phyloP scores from a whole-genome alignment of 108 stramenopile genomes.

The Fragilaria radians region DNA sequence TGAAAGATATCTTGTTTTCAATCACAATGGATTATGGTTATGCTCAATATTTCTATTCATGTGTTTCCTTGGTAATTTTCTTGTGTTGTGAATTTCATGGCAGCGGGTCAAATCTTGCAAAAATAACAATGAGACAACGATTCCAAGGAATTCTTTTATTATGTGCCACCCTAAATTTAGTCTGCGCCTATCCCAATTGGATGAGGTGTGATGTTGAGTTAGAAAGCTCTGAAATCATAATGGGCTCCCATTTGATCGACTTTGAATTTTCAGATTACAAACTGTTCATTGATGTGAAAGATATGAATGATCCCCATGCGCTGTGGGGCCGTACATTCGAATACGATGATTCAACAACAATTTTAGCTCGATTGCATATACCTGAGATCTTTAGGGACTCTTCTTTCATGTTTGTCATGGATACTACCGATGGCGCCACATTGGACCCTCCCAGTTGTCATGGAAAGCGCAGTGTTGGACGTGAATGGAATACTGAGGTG shows the following conservation, averaged over 20 bases:
- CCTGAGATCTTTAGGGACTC: slow-evolving; percentile 10
- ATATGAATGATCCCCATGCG: neutral
- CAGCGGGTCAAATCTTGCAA: too few relatives aligned
- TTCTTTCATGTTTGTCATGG: slow-evolving; percentile 32
- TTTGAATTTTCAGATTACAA: slow-evolving; percentile 15
- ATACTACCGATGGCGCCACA: slow-evolving; percentile 13
- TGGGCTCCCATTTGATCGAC: slow-evolving; percentile 24
- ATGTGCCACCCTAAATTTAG: too few relatives aligned
- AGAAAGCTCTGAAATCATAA: slow-evolving; percentile 33
- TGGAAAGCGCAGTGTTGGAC: slow-evolving; percentile 26
- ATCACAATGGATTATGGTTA: too few relatives aligned
- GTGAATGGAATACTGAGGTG: slow-evolving; percentile 12
- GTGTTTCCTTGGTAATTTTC: too few relatives aligned
- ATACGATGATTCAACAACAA: slow-evolving; percentile 5
- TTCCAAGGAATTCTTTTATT: too few relatives aligned
- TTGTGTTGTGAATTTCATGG: too few relatives aligned
- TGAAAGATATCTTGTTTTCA: too few relatives aligned
- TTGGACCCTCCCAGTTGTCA: slow-evolving; percentile 36
- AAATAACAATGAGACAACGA: too few relatives aligned
- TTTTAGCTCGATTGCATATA: slow-evolving; percentile 20
- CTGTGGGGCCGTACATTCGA: slow-evolving; percentile 5
- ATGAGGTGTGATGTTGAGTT: slow-evolving; percentile 41
- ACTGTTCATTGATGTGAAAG: slow-evolving; percentile 21
- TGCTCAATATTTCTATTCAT: too few relatives aligned
- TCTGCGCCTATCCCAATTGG: slow-evolving; percentile 28